phyloP scores from a whole-genome alignment of 805 yeast species.

The Suhomyces pyralidae region DNA sequence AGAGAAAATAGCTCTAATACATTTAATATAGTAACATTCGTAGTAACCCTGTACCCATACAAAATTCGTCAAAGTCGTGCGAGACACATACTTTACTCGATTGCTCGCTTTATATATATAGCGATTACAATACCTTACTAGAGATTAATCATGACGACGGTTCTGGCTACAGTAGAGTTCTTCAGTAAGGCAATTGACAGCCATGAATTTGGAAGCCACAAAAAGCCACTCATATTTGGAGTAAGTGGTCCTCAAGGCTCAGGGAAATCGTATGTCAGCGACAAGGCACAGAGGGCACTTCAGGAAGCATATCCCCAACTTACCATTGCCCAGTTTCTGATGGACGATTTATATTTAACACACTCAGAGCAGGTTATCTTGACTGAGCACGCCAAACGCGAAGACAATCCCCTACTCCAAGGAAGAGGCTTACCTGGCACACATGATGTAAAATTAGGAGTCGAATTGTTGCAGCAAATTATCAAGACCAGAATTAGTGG shows the following conservation, averaged over 20 bases:
- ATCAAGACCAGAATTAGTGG: constrained; percentile 12
- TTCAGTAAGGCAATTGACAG: constrained; percentile 23
- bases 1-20: constrained; percentile 14
- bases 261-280: constrained; percentile 64
- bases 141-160: constrained; percentile 7
- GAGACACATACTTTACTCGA: not conserved
- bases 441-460: constrained; percentile 63
- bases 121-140: not conserved
- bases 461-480: constrained; percentile 30
- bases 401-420: constrained; percentile 53
- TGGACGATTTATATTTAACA: constrained; percentile 84
- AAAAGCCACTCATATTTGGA: constrained; percentile 50
- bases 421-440: constrained; percentile 96
- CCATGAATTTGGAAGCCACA: constrained; percentile 18
- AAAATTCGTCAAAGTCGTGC: not conserved
- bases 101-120: not conserved
- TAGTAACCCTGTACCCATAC: not conserved
- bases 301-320: constrained; percentile 31
- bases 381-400: constrained; percentile 24
- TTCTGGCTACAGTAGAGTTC: constrained; percentile 18
- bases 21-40: not conserved
- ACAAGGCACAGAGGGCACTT: constrained; percentile 35
- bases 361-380: constrained; percentile 56
- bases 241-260: constrained; percentile 78
- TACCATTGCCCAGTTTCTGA: constrained; percentile 53